Percentiles rank a stretch among this genome's conserved stretches.
phyloP scores from a whole-genome alignment of 2,329 filamentous ascomycete species.

The Fonsecaea pedrosoi region DNA sequence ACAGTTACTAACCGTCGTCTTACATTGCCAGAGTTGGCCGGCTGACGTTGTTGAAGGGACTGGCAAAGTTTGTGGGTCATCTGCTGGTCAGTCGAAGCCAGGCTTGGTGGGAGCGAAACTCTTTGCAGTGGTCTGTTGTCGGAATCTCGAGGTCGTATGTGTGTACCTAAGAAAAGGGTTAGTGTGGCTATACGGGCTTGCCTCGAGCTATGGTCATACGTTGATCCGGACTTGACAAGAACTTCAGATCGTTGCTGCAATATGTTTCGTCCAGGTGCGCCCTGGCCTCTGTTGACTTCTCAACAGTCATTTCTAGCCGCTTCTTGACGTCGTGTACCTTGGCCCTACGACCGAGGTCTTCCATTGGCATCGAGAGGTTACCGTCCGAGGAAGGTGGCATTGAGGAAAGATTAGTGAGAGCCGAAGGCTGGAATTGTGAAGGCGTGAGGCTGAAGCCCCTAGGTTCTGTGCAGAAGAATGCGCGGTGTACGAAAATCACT shows the following conservation, averaged over 20 bases:
- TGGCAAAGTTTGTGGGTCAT: no score
- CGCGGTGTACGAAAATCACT: no score
- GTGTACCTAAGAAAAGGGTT: neutral
- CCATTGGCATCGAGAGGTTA: neutral
- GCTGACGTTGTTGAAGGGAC: neutral
- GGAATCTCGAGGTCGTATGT: neutral
- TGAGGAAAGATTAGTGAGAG: neutral
- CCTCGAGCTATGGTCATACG: neutral
- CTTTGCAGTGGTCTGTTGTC: neutral
- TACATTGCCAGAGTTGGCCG: neutral
- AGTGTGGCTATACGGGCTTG: neutral
- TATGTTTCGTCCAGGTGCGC: neutral
- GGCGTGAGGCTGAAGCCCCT: neutral
- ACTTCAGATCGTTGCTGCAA: neutral
- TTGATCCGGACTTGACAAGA: neutral
- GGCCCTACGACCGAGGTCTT: neutral
- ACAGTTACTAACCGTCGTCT: neutral
- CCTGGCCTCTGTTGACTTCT: neutral
- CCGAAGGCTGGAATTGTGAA: neutral
- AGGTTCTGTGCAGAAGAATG: neutral
- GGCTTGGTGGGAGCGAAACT: neutral
- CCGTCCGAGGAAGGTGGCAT: constrained; percentile 2
- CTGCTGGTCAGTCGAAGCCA: neutral
- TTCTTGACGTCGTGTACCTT: neutral
- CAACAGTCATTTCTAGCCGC: neutral